Evolutionary conservation across 495 filamentous ascomycete species (phyloP), one percentile per base, ranked within the genome.

Genomic region (Penicillium steckii): DNA sequence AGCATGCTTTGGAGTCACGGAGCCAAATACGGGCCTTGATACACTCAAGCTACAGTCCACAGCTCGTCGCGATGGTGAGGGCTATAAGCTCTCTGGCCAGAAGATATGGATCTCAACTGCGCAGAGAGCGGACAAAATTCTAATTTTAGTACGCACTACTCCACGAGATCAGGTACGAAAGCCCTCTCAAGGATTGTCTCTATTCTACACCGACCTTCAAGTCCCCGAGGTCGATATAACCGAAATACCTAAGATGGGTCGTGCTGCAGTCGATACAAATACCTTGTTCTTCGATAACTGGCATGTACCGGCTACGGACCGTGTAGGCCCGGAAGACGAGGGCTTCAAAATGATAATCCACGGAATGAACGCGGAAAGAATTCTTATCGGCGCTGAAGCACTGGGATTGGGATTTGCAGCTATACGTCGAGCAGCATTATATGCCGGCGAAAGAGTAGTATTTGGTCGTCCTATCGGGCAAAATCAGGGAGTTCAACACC

Each of bases 101-200:
- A 91, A 91, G 71, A 88, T 90, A 46, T 89, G 87, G 88, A 91
- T 90, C 43, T 85, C 87, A 4, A 88, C 79, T 45, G 88, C 88
- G 4, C 85, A 91, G 61, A 82, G 86, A 3, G 87, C 87, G 0
- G 66, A 73, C 10, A 87, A 86, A 59, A 90, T 91, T 81, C 79
- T 91, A 6, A 73, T 91, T 9, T 75, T 93, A 0, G 88, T 88
- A 9, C 80, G 88, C 8, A 90, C 88, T 0, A 85, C 84, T 5
- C 79, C 86, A 0, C 62, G 80, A 8, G 80, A 87, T 48, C 75
- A 84, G 50, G 79, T 85, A 2, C 67, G 69, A 46, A 88, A 85
- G 66, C 73, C 82, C 3, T 84, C 79, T 12, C 80, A 91, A 58
- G 87, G 85, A 0, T 71, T 91, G 1, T 89, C 84, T 0, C 68